Evolutionary conservation across 768 basidiomycete species (phyloP), one percentile per base, ranked within the genome.

Genomic region (Mrakia hoshinonis): DNA sequence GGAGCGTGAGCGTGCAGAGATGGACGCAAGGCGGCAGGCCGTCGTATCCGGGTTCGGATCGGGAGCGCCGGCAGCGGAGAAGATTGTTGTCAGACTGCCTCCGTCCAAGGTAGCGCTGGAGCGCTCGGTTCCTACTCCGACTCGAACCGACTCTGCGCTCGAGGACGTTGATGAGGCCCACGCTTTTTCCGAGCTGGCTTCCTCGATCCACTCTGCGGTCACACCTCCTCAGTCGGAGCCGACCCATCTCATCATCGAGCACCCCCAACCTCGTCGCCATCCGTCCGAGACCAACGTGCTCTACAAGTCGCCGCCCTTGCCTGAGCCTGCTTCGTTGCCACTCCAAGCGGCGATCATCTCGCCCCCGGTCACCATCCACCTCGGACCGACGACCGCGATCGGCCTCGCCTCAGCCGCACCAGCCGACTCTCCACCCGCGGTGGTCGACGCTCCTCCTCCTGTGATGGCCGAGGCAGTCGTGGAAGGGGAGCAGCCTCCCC

Each of bases 21-120:
- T 18, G 26, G 34, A 18, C 24, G 26, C 29, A 31, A 18, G 18
- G 51, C 11, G 18, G 26, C 26, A 47, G 46, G 10, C 2, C 49
- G n/a, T 67, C 66, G 66, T 36, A 26, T 24, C 52, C n/a, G 51
- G 60, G 20, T 62, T 38, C 20, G 60, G 60, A n/a, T 38, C 34
- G 38, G 39, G 3, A n/a, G 9, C 36, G 4, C 26, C 60, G 6
- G 52, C 4, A 67, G 24, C 54, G 39, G 61, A 48, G 46, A 46
- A 9, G 4, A 29, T 64, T 26, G 63, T 64, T 26, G 63, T 64
- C 63, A 64, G 43, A 26, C 63, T 64, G 26, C 63, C 63, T 26
- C 3, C 43, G 4, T 29, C 63, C 7, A 24, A 38, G 34, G 4
- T 46, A 9, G 51, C 51, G 13, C 61, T n/a, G 3, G 24, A 38